Conservation (phyloP, 2,329 filamentous ascomycete species). For the Colletotrichum truncatum region DNA sequence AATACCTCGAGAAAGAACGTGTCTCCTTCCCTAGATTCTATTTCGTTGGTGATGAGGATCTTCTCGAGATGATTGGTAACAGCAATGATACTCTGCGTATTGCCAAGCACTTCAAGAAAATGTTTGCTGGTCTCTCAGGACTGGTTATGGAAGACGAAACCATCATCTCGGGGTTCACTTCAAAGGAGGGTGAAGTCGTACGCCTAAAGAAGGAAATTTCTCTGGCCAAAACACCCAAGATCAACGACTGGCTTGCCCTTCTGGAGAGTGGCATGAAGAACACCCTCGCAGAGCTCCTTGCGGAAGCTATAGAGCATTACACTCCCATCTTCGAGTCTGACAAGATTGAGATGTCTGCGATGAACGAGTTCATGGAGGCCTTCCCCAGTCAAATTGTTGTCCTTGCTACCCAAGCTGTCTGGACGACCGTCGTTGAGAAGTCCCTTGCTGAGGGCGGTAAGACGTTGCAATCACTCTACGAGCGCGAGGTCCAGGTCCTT, state of each 20-base stretch:
- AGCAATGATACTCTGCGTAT: conserved; percentile 97
- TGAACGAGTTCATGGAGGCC: conserved; percentile 82
- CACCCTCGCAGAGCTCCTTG: conserved; percentile 89
- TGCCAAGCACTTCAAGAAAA: conserved; percentile 99
- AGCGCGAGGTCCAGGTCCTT: conserved; percentile 85
- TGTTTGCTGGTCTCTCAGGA: conserved; percentile 97
- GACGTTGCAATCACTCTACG: conserved; percentile 76
- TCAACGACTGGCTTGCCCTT: conserved; percentile 98
- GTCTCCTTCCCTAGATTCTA: conserved; percentile 99
- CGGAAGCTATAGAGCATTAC: conserved; percentile 86
- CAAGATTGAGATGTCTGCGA: conserved; percentile 73
- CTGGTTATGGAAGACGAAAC: conserved; percentile 91
- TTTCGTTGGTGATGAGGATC: conserved; percentile 98
- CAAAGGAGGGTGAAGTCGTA: conserved; percentile 93
- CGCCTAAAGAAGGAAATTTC: conserved; percentile 91
- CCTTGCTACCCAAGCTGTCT: conserved; percentile 90
- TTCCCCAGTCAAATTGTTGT: conserved; percentile 97
- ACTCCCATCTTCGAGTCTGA: conserved; percentile 78
- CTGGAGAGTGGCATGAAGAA: conserved; percentile 94
- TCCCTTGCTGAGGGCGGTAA: conserved; percentile 77
- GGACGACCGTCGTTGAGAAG: conserved; percentile 88
- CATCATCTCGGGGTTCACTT: conserved; percentile 90
- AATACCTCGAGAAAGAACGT: conserved; percentile 97
- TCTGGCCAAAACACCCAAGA: conserved; percentile 90
- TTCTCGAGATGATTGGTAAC: conserved; percentile 99